Evolutionary conservation across 331 rosid genomes (phyloP).

Genomic region (Quercus tomentella): DNA sequence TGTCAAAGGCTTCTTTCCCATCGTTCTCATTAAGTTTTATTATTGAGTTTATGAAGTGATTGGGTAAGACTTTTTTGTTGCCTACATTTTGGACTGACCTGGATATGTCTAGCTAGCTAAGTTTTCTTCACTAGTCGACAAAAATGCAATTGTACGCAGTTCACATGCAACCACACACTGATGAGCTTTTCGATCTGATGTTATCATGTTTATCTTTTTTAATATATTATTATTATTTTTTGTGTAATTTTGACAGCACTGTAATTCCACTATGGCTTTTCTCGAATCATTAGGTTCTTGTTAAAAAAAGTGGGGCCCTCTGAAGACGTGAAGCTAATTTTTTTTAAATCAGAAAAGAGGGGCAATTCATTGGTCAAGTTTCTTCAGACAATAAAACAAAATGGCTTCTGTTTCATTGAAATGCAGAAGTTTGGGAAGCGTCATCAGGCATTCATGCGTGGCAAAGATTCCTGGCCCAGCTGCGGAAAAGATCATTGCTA

Average conservation of each 20-base stretch:
- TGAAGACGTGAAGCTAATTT: conserved; percentile 62
- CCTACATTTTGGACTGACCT: conserved; percentile 25
- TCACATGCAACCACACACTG: conserved; percentile 29
- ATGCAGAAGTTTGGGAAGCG: conserved; percentile 62
- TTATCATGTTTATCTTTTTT: conserved; percentile 26
- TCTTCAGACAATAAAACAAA: conserved; percentile 48
- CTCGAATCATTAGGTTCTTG: conserved; percentile 43
- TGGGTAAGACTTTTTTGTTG: conserved; percentile 25
- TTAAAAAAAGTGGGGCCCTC: conserved; percentile 45
- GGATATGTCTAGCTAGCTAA: conserved; percentile 15
- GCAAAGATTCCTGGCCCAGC: conserved; percentile 55
- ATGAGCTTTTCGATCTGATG: conserved; percentile 19
- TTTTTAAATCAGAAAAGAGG: conserved; percentile 74
- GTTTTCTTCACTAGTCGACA: conserved; percentile 26
- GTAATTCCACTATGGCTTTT: conserved; percentile 69
- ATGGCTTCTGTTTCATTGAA: conserved; percentile 52
- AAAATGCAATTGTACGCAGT: conserved; percentile 10
- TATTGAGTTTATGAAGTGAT: conserved; percentile 19
- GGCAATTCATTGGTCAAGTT: conserved; percentile 68
- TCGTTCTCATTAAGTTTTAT: not conserved
- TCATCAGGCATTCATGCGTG: conserved; percentile 49
- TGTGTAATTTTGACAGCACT: conserved; percentile 54
- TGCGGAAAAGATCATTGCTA: conserved; percentile 70
- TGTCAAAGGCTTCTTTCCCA: conserved; percentile 6
- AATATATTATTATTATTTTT: conserved; percentile 5